A percentile compares a stretch with the other conserved stretches of the same genome.
Evolutionary conservation across 768 basidiomycete genomes (phyloP).

Genomic region (Phlebiopsis flavidoalba): DNA sequence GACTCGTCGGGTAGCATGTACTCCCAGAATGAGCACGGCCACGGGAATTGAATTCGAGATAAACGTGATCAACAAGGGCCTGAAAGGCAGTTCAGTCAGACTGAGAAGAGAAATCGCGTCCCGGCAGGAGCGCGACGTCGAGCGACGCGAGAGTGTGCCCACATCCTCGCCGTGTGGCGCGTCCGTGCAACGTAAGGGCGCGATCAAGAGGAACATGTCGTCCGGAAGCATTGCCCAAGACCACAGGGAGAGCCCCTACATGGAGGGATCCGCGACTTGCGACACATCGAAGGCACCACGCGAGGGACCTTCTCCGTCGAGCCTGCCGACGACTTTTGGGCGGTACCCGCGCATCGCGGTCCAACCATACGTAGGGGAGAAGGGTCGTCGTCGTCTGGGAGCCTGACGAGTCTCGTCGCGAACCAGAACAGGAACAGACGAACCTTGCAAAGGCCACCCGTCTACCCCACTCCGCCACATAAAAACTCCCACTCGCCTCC

Average conservation of each 20-base stretch:
- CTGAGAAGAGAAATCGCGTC: neutral
- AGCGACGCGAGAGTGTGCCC: neutral
- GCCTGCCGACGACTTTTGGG: neutral
- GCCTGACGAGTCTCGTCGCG: neutral
- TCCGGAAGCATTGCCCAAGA: neutral
- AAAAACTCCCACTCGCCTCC: neutral
- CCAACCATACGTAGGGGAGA: neutral
- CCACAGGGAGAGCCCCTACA: no score
- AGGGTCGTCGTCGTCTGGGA: neutral
- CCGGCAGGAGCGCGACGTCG: no score
- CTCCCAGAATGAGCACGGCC: neutral
- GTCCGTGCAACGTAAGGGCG: neutral
- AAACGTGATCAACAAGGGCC: neutral
- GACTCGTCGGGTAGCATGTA: neutral
- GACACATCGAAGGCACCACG: neutral
- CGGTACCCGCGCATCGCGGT: neutral
- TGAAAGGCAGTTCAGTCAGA: neutral
- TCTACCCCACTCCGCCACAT: neutral
- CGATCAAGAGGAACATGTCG: neutral
- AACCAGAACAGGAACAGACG: neutral
- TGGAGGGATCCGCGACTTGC: neutral
- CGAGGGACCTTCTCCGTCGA: neutral
- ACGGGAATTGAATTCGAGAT: neutral
- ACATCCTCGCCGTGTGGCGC: neutral
- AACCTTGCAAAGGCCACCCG: neutral